Evolutionary conservation across 805 yeast species (phyloP), one percentile per base, ranked within the genome.

Genomic region (Wilhelminamyces savonicus): DNA sequence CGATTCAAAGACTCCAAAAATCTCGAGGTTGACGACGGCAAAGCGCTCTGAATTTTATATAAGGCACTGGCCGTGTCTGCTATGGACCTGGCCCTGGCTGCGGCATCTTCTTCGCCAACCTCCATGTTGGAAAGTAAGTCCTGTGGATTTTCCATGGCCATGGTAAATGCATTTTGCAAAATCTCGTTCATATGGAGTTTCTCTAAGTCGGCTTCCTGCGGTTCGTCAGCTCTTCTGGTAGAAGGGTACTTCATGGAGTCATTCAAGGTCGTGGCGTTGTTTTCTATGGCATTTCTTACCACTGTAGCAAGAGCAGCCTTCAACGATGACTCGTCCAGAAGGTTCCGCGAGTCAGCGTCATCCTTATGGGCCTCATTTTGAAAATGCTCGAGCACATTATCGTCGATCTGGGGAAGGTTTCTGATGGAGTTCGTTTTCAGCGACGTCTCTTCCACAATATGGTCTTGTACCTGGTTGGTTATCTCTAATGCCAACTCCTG

Each of bases 111-210:
- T 9, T 50, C 52, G 4, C 50, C 61, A 23, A 50, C 44, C 18
- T 59, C 62, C 29, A 61, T 37, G 26, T 55, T 58, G 3, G 52
- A 54, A 56, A 64, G 46, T 44, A 68, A 44, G 53, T 71, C 52
- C 44, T 52, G 49, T 40, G 81, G 81, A 36, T 78, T 74, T 36
- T 74, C 80, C 66, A 76, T 74, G 0, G 88, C 92, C 79, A 82
- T 67, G 27, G 74, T 73, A 59, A 82, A 69, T 1, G 90, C 92
- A 55, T 79, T 79, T 39, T 78, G 85, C 66, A 82, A 69, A 39
- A 82, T 82, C 40, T 74, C 81, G 43, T 74, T 78, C 75, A 82
- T 69, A 34, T 67, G 72, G 32, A 59, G 46, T 31, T 60, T 66
- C 43, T 79, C 84, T 35, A 79, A 59, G 16, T 71, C 75, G 19